Conservation (phyloP, 2,329 filamentous ascomycete species). For the Microdochium paspali region DNA sequence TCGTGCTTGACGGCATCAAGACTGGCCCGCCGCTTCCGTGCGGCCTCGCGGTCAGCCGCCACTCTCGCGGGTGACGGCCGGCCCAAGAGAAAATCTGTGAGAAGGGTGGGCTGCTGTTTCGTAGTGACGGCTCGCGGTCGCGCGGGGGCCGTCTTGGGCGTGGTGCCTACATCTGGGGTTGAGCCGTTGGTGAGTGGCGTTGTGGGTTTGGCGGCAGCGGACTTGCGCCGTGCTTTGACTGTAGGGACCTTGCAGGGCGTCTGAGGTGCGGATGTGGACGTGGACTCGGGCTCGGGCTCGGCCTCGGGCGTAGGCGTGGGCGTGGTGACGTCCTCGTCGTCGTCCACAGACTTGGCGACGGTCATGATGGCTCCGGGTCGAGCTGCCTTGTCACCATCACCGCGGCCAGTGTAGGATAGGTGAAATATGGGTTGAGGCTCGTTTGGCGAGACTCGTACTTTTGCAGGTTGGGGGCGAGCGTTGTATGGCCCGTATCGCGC, state of each 20-base stretch:
- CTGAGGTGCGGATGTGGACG: background rate
- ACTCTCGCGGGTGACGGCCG: constrained; percentile 46
- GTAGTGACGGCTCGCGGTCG: constrained; percentile 15
- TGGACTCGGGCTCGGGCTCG: background rate
- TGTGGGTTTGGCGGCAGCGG: background rate
- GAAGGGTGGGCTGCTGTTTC: constrained; percentile 37
- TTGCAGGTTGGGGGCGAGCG: too few relatives aligned
- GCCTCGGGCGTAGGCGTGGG: background rate
- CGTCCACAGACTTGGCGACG: background rate
- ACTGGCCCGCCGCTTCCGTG: constrained; percentile 42
- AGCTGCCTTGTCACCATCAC: background rate
- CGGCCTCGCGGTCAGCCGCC: constrained; percentile 30
- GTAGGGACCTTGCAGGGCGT: background rate
- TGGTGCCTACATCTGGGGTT: background rate
- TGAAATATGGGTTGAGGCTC: background rate
- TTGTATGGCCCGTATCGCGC: too few relatives aligned
- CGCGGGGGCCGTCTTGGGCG: background rate
- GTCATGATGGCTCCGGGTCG: background rate
- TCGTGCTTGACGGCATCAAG: constrained; percentile 49
- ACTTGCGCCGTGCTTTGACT: background rate
- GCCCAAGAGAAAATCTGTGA: constrained; percentile 48
- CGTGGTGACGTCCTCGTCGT: background rate
- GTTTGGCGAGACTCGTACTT: background rate
- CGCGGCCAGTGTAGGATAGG: background rate
- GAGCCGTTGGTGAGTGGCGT: background rate